A percentile compares a stretch with the other conserved stretches of the same genome.
Evolutionary conservation across 805 yeast genomes (phyloP).

Genomic region (Barnettozyma salicaria): DNA sequence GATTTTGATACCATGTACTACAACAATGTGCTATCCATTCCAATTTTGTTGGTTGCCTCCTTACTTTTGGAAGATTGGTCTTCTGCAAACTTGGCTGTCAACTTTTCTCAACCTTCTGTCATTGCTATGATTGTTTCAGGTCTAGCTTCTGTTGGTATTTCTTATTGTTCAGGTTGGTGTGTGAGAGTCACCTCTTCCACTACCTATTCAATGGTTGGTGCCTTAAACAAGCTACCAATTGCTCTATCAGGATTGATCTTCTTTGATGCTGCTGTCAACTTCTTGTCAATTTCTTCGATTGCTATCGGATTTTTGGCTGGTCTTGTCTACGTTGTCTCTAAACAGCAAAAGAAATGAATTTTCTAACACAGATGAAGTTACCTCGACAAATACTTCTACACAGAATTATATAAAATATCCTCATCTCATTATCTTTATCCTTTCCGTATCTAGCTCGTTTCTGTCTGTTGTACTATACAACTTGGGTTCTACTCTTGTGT

Average conservation of each 20-base stretch:
- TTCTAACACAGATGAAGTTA: not conserved
- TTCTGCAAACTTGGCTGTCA: constrained; percentile 59
- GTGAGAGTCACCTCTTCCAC: constrained; percentile 98
- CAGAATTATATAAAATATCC: not conserved
- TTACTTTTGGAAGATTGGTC: constrained; percentile 91
- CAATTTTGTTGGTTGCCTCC: constrained; percentile 74
- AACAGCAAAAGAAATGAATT: constrained; percentile 53
- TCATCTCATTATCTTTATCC: no score
- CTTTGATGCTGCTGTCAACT: constrained; percentile 93
- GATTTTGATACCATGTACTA: constrained; percentile 98
- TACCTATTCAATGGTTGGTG: constrained; percentile 99
- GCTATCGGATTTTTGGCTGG: constrained; percentile 94
- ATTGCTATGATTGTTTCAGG: constrained; percentile 88
- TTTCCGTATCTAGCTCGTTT: no score
- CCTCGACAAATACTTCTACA: not conserved
- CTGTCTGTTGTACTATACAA: no score
- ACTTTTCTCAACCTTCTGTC: constrained; percentile 71
- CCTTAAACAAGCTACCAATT: constrained; percentile 94
- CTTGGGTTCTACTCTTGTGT: no score
- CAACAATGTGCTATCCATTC: constrained; percentile 91
- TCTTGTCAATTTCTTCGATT: constrained; percentile 85
- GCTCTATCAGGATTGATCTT: constrained; percentile 92
- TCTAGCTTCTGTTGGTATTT: constrained; percentile 90
- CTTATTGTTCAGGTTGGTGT: constrained; percentile 99
- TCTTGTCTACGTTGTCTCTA: constrained; percentile 90